Evolutionary conservation across 2,329 filamentous ascomycete genomes (phyloP), one percentile per base, ranked within the genome.

Genomic region (Coniochaeta ligniaria): DNA sequence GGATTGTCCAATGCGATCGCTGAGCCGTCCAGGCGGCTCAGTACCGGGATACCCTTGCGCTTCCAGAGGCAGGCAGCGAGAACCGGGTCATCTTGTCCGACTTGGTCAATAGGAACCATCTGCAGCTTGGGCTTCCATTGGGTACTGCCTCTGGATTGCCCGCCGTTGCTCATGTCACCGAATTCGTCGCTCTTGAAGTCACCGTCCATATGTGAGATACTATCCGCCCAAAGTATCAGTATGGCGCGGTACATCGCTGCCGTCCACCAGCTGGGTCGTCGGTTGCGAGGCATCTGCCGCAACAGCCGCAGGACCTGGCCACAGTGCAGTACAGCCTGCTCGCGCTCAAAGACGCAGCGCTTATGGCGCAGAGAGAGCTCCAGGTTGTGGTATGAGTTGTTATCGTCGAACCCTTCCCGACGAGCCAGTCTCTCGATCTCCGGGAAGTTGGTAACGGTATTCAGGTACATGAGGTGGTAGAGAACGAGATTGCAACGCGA

Each of bases 191-290:
- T 61, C 33, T 65, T 64, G 64, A 76, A 74, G 64, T 65, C 69
- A 22, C 69, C 68, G 61, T 85, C 80, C 61, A 81, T 76, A 61
- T 79, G 78, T 6, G 62, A 68, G 75, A 88, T 72, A 65, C 84
- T 83, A 65, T 88, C 83, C 2, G 81, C 78, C 86, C 85, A 89
- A 2, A 88, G 74, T 45, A 86, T 80, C 60, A 89, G 74, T 4
- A 80, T 80, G 1, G 81, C 86, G n/a, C 88, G 84, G 69, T 91
- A 90, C 45, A 90, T 75, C 3, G 86, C 87, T 1, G 80, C 83
- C n/a, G 85, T 76, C 87, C 87, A 91, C 88, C 88, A 91, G 41
- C 80, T 82, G 6, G 88, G 88, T 24, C 86, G 81, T 3, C 82
- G 77, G 57, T 84, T 81, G 33, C 75, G 74, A 2, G 83, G 80